Evolutionary conservation across 225 moss, liverwort and hornwort species (phyloP).

Genomic region (Takakia lepidozioides): DNA sequence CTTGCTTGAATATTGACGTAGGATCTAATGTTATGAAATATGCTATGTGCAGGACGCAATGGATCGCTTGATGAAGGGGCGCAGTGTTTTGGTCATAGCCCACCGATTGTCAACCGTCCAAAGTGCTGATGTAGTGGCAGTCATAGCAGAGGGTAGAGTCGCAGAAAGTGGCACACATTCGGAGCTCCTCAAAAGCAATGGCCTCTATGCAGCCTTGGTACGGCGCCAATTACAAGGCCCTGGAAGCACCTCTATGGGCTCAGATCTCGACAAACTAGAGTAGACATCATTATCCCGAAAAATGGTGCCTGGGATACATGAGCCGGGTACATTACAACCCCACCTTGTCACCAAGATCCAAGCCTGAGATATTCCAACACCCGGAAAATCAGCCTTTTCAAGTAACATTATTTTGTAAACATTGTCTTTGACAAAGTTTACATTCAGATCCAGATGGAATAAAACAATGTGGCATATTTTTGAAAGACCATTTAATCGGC

Average conservation of each 20-base stretch:
- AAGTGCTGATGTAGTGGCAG: conserved; percentile 85
- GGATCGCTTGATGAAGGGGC: conserved; percentile 93
- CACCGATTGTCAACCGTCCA: conserved; percentile 95
- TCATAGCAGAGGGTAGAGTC: conserved; percentile 72
- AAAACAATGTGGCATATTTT: too few species aligned
- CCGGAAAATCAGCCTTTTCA: too few species aligned
- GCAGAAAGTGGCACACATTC: conserved; percentile 81
- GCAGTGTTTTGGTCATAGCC: conserved; percentile 92
- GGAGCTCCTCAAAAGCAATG: conserved; percentile 62
- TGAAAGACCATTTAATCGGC: too few species aligned
- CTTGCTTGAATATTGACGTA: not conserved
- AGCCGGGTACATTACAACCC: too few species aligned
- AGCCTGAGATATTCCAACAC: too few species aligned
- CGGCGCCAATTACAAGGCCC: conserved; percentile 89
- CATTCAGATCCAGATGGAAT: too few species aligned
- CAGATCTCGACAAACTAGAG: conserved; percentile 15
- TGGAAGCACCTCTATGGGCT: conserved; percentile 53
- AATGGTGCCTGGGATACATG: too few species aligned
- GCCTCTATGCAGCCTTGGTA: conserved; percentile 76
- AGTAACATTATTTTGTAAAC: too few species aligned
- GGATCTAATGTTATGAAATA: not conserved
- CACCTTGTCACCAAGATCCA: too few species aligned
- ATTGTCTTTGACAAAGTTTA: too few species aligned
- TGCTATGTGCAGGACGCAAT: conserved; percentile 71
- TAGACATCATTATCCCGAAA: too few species aligned